Conservation (phyloP, 2,329 filamentous ascomycete species). For the Hypoxylon sp. region DNA sequence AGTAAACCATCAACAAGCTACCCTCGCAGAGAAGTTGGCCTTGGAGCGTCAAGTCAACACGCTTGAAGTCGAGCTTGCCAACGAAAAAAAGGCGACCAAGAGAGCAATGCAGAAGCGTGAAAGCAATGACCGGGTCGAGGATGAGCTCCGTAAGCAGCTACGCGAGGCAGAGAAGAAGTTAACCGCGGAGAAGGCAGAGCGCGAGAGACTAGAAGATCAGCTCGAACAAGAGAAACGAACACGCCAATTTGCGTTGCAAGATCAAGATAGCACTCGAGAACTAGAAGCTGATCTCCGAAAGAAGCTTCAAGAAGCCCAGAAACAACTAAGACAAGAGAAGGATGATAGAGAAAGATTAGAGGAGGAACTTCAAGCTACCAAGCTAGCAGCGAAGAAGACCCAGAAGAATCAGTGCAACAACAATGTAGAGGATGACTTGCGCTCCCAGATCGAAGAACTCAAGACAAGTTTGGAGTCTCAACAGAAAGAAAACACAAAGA, state of each 20-base stretch:
- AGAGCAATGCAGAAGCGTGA: slow-evolving; percentile 65
- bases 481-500: slow-evolving; percentile 63
- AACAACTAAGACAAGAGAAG: slow-evolving; percentile 51
- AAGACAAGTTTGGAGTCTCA: slow-evolving; percentile 56
- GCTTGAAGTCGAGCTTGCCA: slow-evolving; percentile 85
- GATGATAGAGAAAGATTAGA: slow-evolving; percentile 54
- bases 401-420: slow-evolving; percentile 47
- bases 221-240: slow-evolving; percentile 54
- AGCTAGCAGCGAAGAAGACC: slow-evolving; percentile 50
- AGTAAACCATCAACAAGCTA: slow-evolving; percentile 72
- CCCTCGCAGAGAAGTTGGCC: slow-evolving; percentile 83
- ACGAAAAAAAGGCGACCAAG: slow-evolving; percentile 79
- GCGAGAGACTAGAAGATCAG: slow-evolving; percentile 54
- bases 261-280: slow-evolving; percentile 53
- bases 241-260: slow-evolving; percentile 51
- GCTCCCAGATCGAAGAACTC: slow-evolving; percentile 52
- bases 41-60: slow-evolving; percentile 83
- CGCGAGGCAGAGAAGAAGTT: slow-evolving; percentile 55
- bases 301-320: slow-evolving; percentile 53
- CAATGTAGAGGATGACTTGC: slow-evolving; percentile 51
- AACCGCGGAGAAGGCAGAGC: slow-evolving; percentile 52
- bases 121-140: slow-evolving; percentile 59
- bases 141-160: slow-evolving; percentile 61
- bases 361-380: slow-evolving; percentile 55
- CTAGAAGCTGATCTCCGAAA: slow-evolving; percentile 54